phyloP scores from a whole-genome alignment of 805 yeast genomes.

The Candida fluviatilis region DNA sequence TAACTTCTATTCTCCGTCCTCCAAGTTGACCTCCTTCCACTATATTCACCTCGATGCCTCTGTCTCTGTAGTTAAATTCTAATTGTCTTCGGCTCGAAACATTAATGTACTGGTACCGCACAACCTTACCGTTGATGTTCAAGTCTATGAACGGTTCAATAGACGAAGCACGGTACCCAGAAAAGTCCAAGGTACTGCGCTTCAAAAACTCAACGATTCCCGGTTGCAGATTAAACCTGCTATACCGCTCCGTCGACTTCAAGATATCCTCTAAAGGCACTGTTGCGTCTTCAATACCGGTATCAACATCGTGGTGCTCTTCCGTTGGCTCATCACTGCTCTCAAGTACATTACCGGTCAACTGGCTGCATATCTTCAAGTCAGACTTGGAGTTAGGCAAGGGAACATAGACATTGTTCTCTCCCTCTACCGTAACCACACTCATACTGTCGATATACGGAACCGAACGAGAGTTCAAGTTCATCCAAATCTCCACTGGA shows the following conservation, averaged over 20 bases:
- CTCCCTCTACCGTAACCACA: constrained; percentile 43
- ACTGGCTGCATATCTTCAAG: constrained; percentile 39
- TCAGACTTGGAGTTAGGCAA: constrained; percentile 42
- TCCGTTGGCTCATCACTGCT: constrained; percentile 4
- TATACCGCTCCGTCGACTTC: constrained; percentile 20
- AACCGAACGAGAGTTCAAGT: constrained; percentile 29
- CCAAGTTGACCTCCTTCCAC: constrained; percentile 59
- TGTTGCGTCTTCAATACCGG: not conserved
- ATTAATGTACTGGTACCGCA: constrained; percentile 43
- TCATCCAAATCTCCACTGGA: constrained; percentile 55
- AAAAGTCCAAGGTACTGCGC: constrained; percentile 35
- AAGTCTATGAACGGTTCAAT: constrained; percentile 40
- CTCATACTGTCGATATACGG: constrained; percentile 38
- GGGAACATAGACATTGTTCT: constrained; percentile 38
- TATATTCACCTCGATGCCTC: constrained; percentile 37
- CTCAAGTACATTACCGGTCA: constrained; percentile 29
- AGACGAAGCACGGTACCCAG: constrained; percentile 28
- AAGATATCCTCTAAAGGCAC: too few species aligned
- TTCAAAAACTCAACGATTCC: constrained; percentile 39
- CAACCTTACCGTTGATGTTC: constrained; percentile 30
- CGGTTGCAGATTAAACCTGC: constrained; percentile 33
- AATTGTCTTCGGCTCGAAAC: constrained; percentile 43
- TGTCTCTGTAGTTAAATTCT: constrained; percentile 34
- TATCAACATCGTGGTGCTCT: not conserved
- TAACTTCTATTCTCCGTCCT: constrained; percentile 48